Conservation (phyloP, 2,329 filamentous ascomycete species). For the Fusarium austroafricanum region DNA sequence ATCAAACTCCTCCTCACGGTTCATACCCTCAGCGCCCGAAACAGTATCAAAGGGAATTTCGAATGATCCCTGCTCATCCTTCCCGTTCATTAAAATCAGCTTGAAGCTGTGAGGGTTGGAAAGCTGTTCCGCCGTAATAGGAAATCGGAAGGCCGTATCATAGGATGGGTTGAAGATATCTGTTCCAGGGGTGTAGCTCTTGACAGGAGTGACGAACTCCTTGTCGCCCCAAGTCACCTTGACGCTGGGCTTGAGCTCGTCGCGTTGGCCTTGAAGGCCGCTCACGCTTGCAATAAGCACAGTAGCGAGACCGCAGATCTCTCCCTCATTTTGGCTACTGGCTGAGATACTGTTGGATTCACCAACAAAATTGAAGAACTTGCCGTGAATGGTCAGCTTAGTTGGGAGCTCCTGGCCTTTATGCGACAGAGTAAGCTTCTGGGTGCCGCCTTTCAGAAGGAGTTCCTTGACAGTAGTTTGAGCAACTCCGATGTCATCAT, state of each 20-base stretch:
- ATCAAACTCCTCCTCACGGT: conserved; percentile 30
- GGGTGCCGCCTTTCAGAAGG: conserved; percentile 36
- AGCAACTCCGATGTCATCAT: conserved; percentile 43
- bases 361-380: conserved; percentile 41
- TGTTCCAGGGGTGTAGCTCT: conserved; percentile 40
- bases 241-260: conserved; percentile 44
- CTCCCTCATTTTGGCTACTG: conserved; percentile 32
- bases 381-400: conserved; percentile 37
- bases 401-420: conserved; percentile 36
- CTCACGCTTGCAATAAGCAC: conserved; percentile 40
- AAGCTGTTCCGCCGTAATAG: conserved; percentile 36
- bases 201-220: conserved; percentile 39
- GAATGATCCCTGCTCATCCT: conserved; percentile 19
- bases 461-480: conserved; percentile 39
- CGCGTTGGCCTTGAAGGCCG: conserved; percentile 38
- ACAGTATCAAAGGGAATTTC: conserved; percentile 36
- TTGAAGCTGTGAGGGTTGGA: conserved; percentile 29
- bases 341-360: conserved; percentile 36
- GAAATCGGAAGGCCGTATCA: conserved; percentile 41
- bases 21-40: conserved; percentile 23
- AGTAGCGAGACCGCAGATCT: conserved; percentile 41
- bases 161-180: conserved; percentile 45
- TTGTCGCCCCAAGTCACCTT: conserved; percentile 43
- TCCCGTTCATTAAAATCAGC: conserved; percentile 36
- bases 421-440: conserved; percentile 36